Evolutionary conservation across 306 rosid genomes (phyloP).

Genomic region (Myrica gale): DNA sequence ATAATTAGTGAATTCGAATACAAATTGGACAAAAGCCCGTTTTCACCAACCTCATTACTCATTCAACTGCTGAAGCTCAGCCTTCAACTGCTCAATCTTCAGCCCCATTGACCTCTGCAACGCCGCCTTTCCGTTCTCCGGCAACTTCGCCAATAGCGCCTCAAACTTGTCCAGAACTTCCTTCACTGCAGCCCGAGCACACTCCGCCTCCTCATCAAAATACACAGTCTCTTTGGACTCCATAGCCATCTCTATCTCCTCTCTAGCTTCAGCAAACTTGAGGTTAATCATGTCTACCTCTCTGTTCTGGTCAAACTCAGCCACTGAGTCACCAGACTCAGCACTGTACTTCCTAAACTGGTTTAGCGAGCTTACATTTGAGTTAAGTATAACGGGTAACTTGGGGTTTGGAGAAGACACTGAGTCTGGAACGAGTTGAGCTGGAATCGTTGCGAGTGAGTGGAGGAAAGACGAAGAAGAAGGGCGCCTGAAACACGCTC

Average conservation of each 20-base stretch:
- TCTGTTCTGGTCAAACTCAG: constrained; percentile 50
- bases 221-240: constrained; percentile 92
- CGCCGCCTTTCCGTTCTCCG: constrained; percentile 59
- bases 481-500: constrained; percentile 30
- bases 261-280: constrained; percentile 92
- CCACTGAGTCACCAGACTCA: constrained; percentile 31
- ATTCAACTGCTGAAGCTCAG: constrained; percentile 75
- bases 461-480: constrained; percentile 19
- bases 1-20: neutral
- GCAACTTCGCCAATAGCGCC: constrained; percentile 50
- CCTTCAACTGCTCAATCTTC: constrained; percentile 90
- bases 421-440: constrained; percentile 2
- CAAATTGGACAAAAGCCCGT: neutral
- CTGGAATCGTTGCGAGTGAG: constrained; percentile 13
- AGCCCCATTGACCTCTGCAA: constrained; percentile 86
- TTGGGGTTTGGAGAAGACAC: constrained; percentile 22
- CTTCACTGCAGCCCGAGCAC: constrained; percentile 78
- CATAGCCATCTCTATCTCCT: constrained; percentile 91
- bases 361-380: constrained; percentile 26
- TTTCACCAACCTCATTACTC: constrained; percentile 58
- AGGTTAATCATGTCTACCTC: constrained; percentile 86
- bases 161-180: constrained; percentile 61
- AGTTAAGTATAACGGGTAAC: constrained; percentile 18
- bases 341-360: constrained; percentile 43
- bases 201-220: constrained; percentile 89